These are phyloP conservation scores for Penicillium alfredii DNA, from an alignment of 495 filamentous ascomycete species.

Conservation along the genomic window DNA sequence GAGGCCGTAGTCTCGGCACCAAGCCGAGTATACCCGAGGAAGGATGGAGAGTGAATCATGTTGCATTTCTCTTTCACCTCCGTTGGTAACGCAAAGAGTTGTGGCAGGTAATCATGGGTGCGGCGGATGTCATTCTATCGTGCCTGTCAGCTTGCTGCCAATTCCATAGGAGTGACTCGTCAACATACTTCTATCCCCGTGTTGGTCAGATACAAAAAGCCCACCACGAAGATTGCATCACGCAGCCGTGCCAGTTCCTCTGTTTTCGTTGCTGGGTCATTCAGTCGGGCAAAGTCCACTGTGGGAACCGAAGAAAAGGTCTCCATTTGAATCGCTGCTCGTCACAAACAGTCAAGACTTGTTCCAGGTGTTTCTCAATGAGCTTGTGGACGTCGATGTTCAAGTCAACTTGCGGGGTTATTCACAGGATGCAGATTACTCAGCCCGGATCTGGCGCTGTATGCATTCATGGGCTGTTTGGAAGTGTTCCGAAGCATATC, in stretches of 20 bases:
- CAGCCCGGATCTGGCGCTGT: too few relatives aligned
- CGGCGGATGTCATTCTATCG: conserved; percentile 56
- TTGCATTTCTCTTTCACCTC: conserved; percentile 76
- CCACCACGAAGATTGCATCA: conserved; percentile 79
- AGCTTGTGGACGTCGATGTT: too few relatives aligned
- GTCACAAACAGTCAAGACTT: too few relatives aligned
- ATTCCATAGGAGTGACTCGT: background rate
- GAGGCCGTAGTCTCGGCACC: conserved; percentile 44
- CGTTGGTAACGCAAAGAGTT: conserved; percentile 72
- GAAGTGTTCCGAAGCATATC: too few relatives aligned
- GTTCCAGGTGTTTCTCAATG: too few relatives aligned
- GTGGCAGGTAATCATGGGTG: conserved; percentile 64
- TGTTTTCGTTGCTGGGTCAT: conserved; percentile 60
- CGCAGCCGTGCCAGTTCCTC: conserved; percentile 65
- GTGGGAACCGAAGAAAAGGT: conserved; percentile 70
- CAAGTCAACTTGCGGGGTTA: too few relatives aligned
- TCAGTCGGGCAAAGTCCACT: conserved; percentile 64
- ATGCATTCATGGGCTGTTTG: too few relatives aligned
- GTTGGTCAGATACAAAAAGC: conserved; percentile 86
- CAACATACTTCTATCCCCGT: conserved; percentile 71
- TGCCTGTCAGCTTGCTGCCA: background rate
- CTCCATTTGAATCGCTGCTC: too few relatives aligned
- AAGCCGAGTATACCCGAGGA: conserved; percentile 45
- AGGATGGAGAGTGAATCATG: conserved; percentile 74
- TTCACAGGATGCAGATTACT: too few relatives aligned